phyloP scores from a whole-genome alignment of 2,329 filamentous ascomycete species.

The Hymenotorrendiella dingleyae region DNA sequence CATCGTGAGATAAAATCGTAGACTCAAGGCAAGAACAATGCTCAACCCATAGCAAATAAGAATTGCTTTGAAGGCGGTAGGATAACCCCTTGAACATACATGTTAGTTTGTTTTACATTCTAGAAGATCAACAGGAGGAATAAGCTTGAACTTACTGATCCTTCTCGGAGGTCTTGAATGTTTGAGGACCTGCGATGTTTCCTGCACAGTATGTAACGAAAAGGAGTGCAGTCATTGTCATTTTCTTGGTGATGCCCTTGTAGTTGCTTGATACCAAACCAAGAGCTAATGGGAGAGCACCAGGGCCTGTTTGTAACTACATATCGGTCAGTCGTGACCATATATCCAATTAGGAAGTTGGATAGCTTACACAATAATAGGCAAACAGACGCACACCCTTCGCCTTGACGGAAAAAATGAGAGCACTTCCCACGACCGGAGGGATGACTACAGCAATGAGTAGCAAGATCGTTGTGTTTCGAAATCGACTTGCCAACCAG shows the following conservation, averaged over 20 bases:
- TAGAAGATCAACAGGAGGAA: no score
- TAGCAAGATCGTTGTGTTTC: constrained; percentile 20
- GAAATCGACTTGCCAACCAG: constrained; percentile 32
- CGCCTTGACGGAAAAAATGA: constrained; percentile 20
- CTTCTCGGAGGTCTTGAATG: constrained; percentile 15
- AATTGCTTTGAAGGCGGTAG: constrained; percentile 24
- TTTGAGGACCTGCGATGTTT: constrained; percentile 24
- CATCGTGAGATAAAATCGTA: constrained; percentile 21
- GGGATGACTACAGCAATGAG: constrained; percentile 19
- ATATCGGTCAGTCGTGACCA: constrained; percentile 31
- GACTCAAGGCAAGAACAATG: constrained; percentile 13
- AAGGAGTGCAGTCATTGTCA: constrained; percentile 25
- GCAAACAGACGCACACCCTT: constrained; percentile 26
- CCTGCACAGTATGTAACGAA: constrained; percentile 25
- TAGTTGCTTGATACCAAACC: constrained; percentile 28
- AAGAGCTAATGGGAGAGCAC: constrained; percentile 28
- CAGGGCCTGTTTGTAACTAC: constrained; percentile 27
- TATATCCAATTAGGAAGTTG: no score
- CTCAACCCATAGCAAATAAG: constrained; percentile 23
- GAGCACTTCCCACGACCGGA: constrained; percentile 23
- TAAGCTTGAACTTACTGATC: constrained; percentile 8
- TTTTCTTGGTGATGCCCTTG: constrained; percentile 30
- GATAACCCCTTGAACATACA: constrained; percentile 15
- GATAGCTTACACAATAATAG: constrained; percentile 21
- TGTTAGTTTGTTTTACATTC: background rate